phyloP scores from a whole-genome alignment of 805 yeast genomes.

The Candida koratica region DNA sequence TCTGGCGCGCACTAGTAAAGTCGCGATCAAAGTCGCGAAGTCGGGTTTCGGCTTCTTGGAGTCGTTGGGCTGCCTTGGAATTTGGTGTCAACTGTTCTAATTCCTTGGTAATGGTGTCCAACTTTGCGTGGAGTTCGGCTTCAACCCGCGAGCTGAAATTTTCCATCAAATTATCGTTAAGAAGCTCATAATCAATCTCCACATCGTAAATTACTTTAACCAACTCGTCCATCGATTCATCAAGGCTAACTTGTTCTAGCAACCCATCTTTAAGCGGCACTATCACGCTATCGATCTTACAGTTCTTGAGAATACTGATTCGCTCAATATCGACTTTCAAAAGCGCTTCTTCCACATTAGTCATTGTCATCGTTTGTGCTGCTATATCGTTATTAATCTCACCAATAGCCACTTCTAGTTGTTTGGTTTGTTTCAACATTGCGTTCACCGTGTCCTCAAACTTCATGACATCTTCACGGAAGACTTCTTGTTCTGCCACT shows the following conservation, averaged over 20 bases:
- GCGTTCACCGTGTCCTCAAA: constrained; percentile 11
- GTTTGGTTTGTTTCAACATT: constrained; percentile 27
- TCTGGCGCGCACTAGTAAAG: constrained; percentile 55
- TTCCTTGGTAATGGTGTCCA: constrained; percentile 35
- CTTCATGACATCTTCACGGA: constrained; percentile 18
- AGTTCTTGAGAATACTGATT: constrained; percentile 57
- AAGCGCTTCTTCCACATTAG: constrained; percentile 47
- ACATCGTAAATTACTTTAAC: constrained; percentile 40
- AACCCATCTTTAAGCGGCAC: constrained; percentile 63
- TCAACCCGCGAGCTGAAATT: constrained; percentile 37
- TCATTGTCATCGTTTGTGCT: constrained; percentile 28
- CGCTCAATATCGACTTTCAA: constrained; percentile 55
- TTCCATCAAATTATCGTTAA: constrained; percentile 44
- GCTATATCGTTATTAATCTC: constrained; percentile 37
- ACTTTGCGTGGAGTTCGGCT: constrained; percentile 29
- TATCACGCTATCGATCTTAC: constrained; percentile 67
- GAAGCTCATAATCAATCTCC: constrained; percentile 50
- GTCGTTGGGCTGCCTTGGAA: constrained; percentile 71
- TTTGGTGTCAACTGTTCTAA: constrained; percentile 67
- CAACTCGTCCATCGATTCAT: constrained; percentile 41
- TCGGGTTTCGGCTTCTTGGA: constrained; percentile 61
- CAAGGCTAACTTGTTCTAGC: constrained; percentile 59
- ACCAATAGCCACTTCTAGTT: constrained; percentile 27
- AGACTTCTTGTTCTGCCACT: constrained; percentile 28
- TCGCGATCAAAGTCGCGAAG: constrained; percentile 62